Conservation (phyloP, 768 basidiomycete species). For the Atractiella rhizophila region DNA sequence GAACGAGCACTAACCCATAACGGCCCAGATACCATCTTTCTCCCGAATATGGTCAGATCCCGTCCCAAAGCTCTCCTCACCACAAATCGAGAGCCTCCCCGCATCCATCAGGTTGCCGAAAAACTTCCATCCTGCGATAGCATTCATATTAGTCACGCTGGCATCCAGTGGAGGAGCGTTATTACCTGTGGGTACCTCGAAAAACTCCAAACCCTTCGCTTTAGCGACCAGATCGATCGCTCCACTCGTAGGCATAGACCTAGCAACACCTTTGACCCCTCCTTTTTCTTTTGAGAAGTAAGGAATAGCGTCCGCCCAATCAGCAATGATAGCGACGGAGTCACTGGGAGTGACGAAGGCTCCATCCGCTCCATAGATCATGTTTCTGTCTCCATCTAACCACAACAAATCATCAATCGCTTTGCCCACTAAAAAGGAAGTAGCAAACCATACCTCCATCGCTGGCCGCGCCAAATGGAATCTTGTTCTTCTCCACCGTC, state of each 20-base stretch:
- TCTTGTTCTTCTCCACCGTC: constrained; percentile 57
- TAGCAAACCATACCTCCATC: constrained; percentile 97
- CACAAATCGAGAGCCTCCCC: constrained; percentile 86
- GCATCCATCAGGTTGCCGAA: constrained; percentile 99
- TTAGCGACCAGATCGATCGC: constrained; percentile 90
- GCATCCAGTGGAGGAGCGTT: neutral
- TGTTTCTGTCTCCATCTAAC: constrained; percentile 94
- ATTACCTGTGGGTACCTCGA: constrained; percentile 86
- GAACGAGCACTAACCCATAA: constrained; percentile 42
- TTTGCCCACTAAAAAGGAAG: constrained; percentile 29
- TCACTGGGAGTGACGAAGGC: constrained; percentile 97
- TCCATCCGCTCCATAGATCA: constrained; percentile 96
- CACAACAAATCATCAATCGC: neutral
- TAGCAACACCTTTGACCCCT: constrained; percentile 81
- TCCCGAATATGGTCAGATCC: constrained; percentile 99
- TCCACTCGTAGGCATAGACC: constrained; percentile 92
- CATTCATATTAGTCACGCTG: neutral
- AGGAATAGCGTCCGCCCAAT: constrained; percentile 71
- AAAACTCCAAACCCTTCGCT: constrained; percentile 72
- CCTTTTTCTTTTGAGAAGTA: constrained; percentile 76
- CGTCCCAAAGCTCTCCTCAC: constrained; percentile 96
- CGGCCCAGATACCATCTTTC: constrained; percentile 96
- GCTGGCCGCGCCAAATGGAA: constrained; percentile 81
- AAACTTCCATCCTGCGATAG: constrained; percentile 74
- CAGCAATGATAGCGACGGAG: constrained; percentile 93